Base-by-base conservation (phyloP, 805 yeast genomes). In the Middelhovenomyces tepae region DNA sequence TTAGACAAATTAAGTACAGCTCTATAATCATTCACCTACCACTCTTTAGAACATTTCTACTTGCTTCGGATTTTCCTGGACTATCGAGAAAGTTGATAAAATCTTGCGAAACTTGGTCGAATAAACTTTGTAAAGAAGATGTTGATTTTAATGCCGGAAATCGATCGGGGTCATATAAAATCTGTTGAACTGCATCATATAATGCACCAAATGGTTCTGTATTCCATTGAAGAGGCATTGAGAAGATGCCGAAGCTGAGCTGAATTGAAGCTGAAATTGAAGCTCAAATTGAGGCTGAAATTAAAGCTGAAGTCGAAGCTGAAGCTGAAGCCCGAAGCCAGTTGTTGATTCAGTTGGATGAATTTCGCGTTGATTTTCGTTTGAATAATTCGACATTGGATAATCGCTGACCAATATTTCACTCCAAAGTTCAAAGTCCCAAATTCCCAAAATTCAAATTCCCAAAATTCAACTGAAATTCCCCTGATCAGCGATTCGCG, bases 51-150 rank as follows among this genome's bases (percentile, higher is more conserved):
- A 37, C 42, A 20, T 45, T 40, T 16, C 64, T 42, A 31, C 61
- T 53, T 7, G 46, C 35, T 9, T 60, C 67, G 24, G 48, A 51
- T 35, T 58, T 54, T 6, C 49, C 36, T 2, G 71, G 70, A 4
- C 56, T 47, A 7, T 45, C 44, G 19, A 65, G 47, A 25, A 62
- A 45, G 24, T 38, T 43, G 21, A 40, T 40, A 25, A 66, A 43
- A 37, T 66, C 72, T 3, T 45, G 53, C 16, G 33, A 17, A 31
- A 60, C 38, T 3, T 40, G 43, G 8, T 34, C 26, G 11, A 48
- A 36, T 3, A 31, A 22, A 7, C 35, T 32, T 6, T 35, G 37
- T 6, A 43, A 22, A 4, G 37, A 27, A 11, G 29, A 19, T 4
- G 23, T 13, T 7, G 21, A 14, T 3, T 30, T 30, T 18, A 36